Base-by-base conservation (phyloP, 1,139 yeast species). In the Chernovozyma aurita region DNA sequence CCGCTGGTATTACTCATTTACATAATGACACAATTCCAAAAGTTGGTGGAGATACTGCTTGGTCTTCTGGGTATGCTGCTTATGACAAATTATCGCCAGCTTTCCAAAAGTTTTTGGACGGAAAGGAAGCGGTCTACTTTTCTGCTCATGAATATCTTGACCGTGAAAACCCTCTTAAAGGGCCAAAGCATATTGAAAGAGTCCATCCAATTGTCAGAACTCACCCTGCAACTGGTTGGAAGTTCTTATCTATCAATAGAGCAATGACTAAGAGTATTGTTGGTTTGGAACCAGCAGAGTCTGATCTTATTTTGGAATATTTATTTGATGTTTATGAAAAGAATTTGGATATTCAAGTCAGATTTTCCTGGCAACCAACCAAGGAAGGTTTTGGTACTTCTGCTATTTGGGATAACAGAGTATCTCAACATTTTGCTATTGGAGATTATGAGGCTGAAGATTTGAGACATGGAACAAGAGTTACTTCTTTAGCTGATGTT, bases 181-280 rank as follows among this genome's bases (percentile, higher is more conserved):
- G 75, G 11, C 68, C 71, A 18, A 60, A 59, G 49, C 50, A 40
- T 36, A 52, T 69, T 35, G 73, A 66, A 41, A 59, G 73, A 45
- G 62, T 55, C 37, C 78, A 72, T 46, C 76, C 76, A 2, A 28
- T 73, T 16, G 62, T 73, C 22, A 61, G 76, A 53, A 71, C 76
- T 2, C 75, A 72, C 43, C 78, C 78, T 14, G 75, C 68, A n/a
- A 73, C 78, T 24, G 77, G 77, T 3, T 70, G 76, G 76, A 73
- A 72, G 51, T 58, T 68, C 4, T 55, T 73, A 47, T 69, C 47
- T 44, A 73, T 72, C 33, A 72, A 71, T 56, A 55, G 75, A 36
- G 46, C 59, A 11, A 61, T 59, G 67, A 63, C 75, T 5, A 57
- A 45, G 27, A 52, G 71, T 31, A 70, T 70, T 40, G 64, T 69